Conservation (phyloP, 192 early-diverging fungal genomes). For the Coemansia pectinata region DNA sequence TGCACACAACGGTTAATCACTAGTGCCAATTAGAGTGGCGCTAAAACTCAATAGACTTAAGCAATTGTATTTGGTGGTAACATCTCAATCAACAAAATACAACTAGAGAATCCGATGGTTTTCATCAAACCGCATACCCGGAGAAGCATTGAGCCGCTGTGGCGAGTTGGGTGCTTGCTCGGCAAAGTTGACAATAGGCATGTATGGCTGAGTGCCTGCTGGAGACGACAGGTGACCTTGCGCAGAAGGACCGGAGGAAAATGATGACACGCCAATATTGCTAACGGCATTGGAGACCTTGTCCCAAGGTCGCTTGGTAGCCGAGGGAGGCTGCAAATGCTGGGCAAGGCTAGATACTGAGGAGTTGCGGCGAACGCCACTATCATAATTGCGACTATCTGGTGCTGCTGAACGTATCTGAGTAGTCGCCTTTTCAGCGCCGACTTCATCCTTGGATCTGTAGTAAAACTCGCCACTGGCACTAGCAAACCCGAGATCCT, state of each 20-base stretch:
- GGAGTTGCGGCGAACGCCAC: background rate
- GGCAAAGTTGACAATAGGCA: background rate
- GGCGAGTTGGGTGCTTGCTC: background rate
- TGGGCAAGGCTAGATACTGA: background rate
- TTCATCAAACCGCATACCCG: background rate
- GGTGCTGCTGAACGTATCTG: background rate
- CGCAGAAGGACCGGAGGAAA: background rate
- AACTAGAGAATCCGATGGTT: background rate
- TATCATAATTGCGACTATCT: background rate
- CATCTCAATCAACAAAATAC: too few relatives aligned
- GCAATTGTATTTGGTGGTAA: too few relatives aligned
- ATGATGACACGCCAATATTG: background rate
- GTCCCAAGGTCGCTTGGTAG: background rate
- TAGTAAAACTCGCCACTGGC: background rate
- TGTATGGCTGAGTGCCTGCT: background rate
- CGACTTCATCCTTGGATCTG: background rate
- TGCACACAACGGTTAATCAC: background rate
- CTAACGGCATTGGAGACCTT: background rate
- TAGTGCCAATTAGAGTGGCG: too few relatives aligned
- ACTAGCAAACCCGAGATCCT: background rate
- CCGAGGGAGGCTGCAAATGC: background rate
- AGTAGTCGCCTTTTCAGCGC: background rate
- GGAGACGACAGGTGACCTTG: background rate
- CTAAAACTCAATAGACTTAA: too few relatives aligned
- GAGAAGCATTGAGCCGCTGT: background rate